A percentile compares a stretch with the other conserved stretches of the same genome.
These are phyloP conservation scores for Coniosporium apollinis DNA, from an alignment of 495 filamentous ascomycete species.

Conservation along the genomic window DNA sequence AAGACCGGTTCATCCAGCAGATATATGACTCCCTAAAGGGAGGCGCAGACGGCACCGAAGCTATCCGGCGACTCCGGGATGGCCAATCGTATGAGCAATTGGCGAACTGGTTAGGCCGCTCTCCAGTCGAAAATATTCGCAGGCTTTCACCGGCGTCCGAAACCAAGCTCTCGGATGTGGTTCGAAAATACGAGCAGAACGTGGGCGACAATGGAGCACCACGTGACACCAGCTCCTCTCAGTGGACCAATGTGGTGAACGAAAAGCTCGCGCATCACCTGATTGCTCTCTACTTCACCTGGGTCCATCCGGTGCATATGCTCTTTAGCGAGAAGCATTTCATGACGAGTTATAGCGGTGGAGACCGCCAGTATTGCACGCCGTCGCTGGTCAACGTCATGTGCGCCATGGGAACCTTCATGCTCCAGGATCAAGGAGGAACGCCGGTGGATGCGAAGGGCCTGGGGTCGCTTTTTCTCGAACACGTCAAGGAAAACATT, in stretches of 20 bases:
- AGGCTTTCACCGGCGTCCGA: conserved; percentile 8
- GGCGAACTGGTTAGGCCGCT: conserved; percentile 20
- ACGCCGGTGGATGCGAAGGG: conserved; percentile 15
- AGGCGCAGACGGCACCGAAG: conserved; percentile 22
- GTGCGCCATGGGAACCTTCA: conserved; percentile 27
- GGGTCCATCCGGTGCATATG: conserved; percentile 29
- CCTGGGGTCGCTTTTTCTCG: conserved; percentile 17
- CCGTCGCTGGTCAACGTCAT: conserved; percentile 24
- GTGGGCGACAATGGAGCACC: conserved; percentile 5
- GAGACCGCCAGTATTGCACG: conserved; percentile 18
- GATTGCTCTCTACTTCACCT: conserved; percentile 29
- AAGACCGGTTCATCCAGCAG: conserved; percentile 17
- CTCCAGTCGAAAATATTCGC: conserved; percentile 12
- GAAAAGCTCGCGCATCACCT: conserved; percentile 21
- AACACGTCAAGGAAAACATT: conserved; percentile 1
- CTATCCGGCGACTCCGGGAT: conserved; percentile 18
- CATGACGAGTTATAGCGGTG: conserved; percentile 15
- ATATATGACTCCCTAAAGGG: conserved; percentile 21
- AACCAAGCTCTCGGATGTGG: conserved; percentile 10
- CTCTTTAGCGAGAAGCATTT: conserved; percentile 26
- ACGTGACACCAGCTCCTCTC: conserved; percentile 2
- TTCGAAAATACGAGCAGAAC: conserved; percentile 4
- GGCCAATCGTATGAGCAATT: conserved; percentile 21
- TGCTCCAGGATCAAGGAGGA: conserved; percentile 13
- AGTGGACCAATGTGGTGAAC: conserved; percentile 24